A percentile compares a stretch with the other conserved stretches of the same genome.
phyloP scores from a whole-genome alignment of 1,284 basidiomycete genomes.

The Sanghuangporus sanghuang region DNA sequence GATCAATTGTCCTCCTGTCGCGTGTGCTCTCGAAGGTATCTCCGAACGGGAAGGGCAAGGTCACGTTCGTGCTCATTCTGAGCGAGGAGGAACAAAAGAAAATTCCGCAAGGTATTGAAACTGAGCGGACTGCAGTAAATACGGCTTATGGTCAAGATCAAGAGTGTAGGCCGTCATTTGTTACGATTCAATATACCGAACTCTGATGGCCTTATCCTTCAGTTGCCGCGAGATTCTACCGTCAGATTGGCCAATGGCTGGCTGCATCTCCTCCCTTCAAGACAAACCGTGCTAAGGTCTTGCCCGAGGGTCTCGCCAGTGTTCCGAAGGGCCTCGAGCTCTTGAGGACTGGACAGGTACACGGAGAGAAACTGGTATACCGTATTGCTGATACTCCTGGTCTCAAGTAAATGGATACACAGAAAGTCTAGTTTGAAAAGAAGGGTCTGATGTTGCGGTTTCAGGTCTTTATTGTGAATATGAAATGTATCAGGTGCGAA shows the following conservation, averaged over 20 bases:
- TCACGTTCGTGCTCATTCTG: conserved; percentile 3
- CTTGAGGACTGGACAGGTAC: conserved; percentile 22
- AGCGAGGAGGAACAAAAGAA: conserved; percentile 9
- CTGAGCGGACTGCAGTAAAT: not conserved
- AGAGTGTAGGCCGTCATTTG: conserved; percentile 4
- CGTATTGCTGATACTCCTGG: conserved; percentile 25
- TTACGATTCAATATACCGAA: no score
- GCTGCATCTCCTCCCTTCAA: conserved; percentile 2
- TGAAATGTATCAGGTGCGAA: no score
- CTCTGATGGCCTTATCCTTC: not conserved
- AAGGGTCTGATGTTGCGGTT: no score
- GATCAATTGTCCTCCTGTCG: conserved; percentile 4
- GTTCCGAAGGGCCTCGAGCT: conserved; percentile 26
- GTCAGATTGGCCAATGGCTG: conserved; percentile 9
- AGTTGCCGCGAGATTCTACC: conserved; percentile 14
- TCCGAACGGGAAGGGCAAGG: conserved; percentile 12
- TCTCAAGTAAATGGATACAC: not conserved
- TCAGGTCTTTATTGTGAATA: no score
- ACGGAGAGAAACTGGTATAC: conserved; percentile 31
- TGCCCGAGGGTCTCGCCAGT: conserved; percentile 26
- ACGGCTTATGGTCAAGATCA: conserved; percentile 13
- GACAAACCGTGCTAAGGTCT: conserved; percentile 23
- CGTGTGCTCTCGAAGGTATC: conserved; percentile 10
- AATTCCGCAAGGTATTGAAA: conserved; percentile 7
- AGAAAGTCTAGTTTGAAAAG: no score